Base-by-base conservation (phyloP, 1,284 basidiomycete species). In the Tylopilus orsonianus region DNA sequence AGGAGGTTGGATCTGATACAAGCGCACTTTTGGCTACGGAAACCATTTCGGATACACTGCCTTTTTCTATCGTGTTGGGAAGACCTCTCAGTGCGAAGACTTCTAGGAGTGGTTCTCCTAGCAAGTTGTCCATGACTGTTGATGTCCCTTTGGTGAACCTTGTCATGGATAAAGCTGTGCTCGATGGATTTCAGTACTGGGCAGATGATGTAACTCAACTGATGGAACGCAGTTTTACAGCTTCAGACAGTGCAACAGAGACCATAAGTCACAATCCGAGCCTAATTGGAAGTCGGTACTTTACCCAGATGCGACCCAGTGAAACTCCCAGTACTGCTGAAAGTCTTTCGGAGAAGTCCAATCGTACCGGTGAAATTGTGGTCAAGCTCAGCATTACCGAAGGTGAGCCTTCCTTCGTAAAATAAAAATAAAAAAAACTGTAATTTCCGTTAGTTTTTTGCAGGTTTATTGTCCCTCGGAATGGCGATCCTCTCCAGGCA, bases 141-240 rank as follows among this genome's bases (percentile, higher is more conserved):
- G 72, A 81, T 35, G 67, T 93, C 20, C 90, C 92, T 10, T 84
- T 83, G 2, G 67, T 88, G 5, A 75, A 83, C 56, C 68, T 81
- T 18, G 71, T 80, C 42, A 59, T 93, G 42, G 75, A 80, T 4
- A 93, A 93, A 61, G 60, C 69, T 6, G 56, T 72, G 2, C 66
- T 93, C 8, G 90, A 95, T 61, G 81, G 81, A 10, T 64, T 97
- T 14, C 92, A 95, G 64, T 85, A 86, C 57, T 90, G 89, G 76
- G 85, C 83, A 8, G 94, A 97, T 61, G 93, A 95, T 62, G 66
- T 86, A 19, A 74, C 83, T 5, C 90, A 90, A 60, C 77, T 87
- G 52, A 61, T 84, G 2, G 87, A 82, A 44, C 67, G 61, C 19
- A 60, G 66, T 23, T 63, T 68, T 57, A 51, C 53, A 30, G 46